These are phyloP conservation scores for Anthracocystis setariae DNA, from an alignment of 1,284 basidiomycete genomes.

Conservation along the genomic window DNA sequence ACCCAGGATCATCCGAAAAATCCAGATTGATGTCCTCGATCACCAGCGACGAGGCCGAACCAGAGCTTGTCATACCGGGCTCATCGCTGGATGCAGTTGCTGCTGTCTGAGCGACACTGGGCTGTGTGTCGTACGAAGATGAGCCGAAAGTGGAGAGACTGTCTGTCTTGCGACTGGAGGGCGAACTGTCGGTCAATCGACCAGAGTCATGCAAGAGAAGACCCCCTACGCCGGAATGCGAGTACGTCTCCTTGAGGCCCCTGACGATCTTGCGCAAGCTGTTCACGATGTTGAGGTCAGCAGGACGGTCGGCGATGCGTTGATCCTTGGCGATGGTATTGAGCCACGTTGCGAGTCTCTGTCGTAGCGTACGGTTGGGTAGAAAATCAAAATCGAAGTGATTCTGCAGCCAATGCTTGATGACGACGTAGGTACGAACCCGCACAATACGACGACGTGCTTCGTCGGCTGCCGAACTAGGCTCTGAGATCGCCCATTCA, in stretches of 20 bases:
- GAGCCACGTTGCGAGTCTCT: slow-evolving; percentile 55
- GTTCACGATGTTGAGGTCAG: slow-evolving; percentile 51
- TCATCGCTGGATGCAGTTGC: slow-evolving; percentile 14
- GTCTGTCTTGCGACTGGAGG: slow-evolving; percentile 22
- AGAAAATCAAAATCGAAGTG: slow-evolving; percentile 63
- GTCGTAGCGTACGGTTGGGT: slow-evolving; percentile 49
- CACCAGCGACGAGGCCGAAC: slow-evolving; percentile 12
- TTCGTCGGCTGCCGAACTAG: slow-evolving; percentile 46
- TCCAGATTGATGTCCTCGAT: slow-evolving; percentile 40
- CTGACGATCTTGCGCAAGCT: slow-evolving; percentile 55
- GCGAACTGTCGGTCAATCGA: slow-evolving; percentile 18
- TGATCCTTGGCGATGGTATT: slow-evolving; percentile 48
- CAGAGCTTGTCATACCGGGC: slow-evolving; percentile 11
- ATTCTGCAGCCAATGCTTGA: slow-evolving; percentile 60
- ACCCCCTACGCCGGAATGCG: slow-evolving; percentile 47
- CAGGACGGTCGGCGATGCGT: slow-evolving; percentile 28
- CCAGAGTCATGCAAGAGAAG: slow-evolving; percentile 47
- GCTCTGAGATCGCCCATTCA: slow-evolving; percentile 54
- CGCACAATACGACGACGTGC: slow-evolving; percentile 57
- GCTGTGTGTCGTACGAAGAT: slow-evolving; percentile 29
- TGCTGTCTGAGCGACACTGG: slow-evolving; percentile 1
- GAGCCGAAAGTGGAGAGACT: slow-evolving; percentile 36
- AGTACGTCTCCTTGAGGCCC: slow-evolving; percentile 55
- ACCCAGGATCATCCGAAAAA: slow-evolving; percentile 32
- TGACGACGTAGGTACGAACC: slow-evolving; percentile 59